A percentile compares a stretch with the other conserved stretches of the same genome.
These are phyloP conservation scores for Centaurea solstitialis DNA, from an alignment of 129 eudicot species.

Conservation along the genomic window DNA sequence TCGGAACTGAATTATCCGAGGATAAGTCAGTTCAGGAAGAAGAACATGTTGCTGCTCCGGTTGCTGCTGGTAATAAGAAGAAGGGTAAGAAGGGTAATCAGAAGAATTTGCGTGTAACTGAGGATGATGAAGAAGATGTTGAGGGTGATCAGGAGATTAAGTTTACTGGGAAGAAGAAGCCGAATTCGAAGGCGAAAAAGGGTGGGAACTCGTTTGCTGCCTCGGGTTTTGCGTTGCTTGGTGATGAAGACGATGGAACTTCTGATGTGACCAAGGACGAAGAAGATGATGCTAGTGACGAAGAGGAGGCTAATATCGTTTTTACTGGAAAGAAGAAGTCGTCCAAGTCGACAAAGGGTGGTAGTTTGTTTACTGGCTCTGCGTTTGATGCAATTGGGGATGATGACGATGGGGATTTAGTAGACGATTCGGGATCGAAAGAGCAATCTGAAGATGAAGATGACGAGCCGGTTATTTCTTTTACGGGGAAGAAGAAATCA, in stretches of 20 bases:
- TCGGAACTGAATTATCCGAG: slow-evolving; percentile 69
- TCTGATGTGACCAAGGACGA: slow-evolving; percentile 35
- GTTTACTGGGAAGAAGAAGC: slow-evolving; percentile 58
- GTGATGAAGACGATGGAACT: slow-evolving; percentile 57
- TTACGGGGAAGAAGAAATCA: slow-evolving; percentile 72
- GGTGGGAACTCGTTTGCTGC: slow-evolving; percentile 50
- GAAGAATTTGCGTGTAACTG: slow-evolving; percentile 38
- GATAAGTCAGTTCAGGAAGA: slow-evolving; percentile 51
- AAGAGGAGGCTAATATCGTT: slow-evolving; percentile 37
- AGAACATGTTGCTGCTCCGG: slow-evolving; percentile 32
- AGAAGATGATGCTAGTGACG: slow-evolving; percentile 49
- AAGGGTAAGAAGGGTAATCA: slow-evolving; percentile 66
- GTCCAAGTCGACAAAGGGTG: slow-evolving; percentile 50
- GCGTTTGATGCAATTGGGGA: slow-evolving; percentile 53
- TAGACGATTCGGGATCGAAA: slow-evolving; percentile 22
- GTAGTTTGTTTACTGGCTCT: slow-evolving; percentile 42
- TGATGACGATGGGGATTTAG: slow-evolving; percentile 37
- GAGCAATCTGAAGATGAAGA: slow-evolving; percentile 39
- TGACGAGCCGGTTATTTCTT: slow-evolving; percentile 47
- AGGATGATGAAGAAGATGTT: slow-evolving; percentile 54
- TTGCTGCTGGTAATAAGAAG: slow-evolving; percentile 58
- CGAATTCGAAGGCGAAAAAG: slow-evolving; percentile 50
- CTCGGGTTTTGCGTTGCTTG: slow-evolving; percentile 69
- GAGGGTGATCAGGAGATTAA: slow-evolving; percentile 33
- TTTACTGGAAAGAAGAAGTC: slow-evolving; percentile 57